A percentile compares a stretch with the other conserved stretches of the same genome.
Evolutionary conservation across 139 green algal genomes (phyloP).

Genomic region (Closterium sp.): DNA sequence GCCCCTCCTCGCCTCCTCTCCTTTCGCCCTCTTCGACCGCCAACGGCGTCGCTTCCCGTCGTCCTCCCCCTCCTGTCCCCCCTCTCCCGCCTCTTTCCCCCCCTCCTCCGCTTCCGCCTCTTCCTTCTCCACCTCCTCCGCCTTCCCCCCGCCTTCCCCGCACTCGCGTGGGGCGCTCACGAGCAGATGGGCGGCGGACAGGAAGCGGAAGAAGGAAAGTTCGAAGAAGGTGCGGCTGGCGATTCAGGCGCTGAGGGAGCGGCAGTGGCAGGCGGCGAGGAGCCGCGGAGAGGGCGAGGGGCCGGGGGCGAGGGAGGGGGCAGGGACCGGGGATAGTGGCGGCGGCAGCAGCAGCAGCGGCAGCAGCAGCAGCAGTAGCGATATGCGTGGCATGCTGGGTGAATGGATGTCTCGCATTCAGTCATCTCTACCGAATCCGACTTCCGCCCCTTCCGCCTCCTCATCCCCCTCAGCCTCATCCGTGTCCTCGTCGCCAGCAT

Average conservation of each 20-base stretch:
- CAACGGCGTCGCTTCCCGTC: background rate
- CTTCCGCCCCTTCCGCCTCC: background rate
- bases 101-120: background rate
- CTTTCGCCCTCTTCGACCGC: background rate
- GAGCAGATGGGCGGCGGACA: background rate
- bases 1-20: background rate
- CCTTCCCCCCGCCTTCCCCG: background rate
- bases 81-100: background rate
- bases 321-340: background rate
- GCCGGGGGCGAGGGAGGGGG: background rate
- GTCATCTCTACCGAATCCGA: background rate
- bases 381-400: background rate
- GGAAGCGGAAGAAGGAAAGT: background rate
- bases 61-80: background rate
- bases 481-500: background rate
- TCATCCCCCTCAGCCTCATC: background rate
- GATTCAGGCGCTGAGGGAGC: background rate
- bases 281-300: background rate
- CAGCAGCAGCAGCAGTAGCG: background rate
- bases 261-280: background rate
- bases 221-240: background rate
- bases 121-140: background rate
- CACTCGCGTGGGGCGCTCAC: background rate
- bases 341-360: background rate
- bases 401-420: background rate